phyloP scores from a whole-genome alignment of 352 stramenopile species.

The Globisporangium irregulare region DNA sequence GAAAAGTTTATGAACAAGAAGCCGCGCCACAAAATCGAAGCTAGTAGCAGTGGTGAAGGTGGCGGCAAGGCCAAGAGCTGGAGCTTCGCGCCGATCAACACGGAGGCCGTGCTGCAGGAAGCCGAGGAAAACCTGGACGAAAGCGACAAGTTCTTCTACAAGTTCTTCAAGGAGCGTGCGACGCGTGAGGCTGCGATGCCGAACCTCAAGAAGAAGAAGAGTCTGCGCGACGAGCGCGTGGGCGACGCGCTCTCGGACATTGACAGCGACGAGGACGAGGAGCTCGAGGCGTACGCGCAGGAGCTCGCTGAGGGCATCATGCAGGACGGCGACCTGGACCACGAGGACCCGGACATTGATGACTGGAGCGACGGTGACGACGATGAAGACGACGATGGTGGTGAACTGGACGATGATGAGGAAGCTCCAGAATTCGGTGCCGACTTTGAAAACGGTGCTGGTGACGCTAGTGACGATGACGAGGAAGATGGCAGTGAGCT shows the following conservation, averaged over 20 bases:
- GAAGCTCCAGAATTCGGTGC: constrained; percentile 15
- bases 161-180: constrained; percentile 89
- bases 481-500: constrained; percentile 33
- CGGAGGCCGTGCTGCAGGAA: constrained; percentile 62
- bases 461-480: constrained; percentile 36
- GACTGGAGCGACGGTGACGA: constrained; percentile 62
- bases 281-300: constrained; percentile 88
- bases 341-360: constrained; percentile 74
- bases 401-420: constrained; percentile 34
- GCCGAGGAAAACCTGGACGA: constrained; percentile 61
- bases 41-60: constrained; percentile 2
- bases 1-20: constrained; percentile 99
- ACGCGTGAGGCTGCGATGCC: constrained; percentile 38
- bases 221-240: constrained; percentile 30
- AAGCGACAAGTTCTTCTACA: constrained; percentile 92
- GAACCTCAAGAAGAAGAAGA: constrained; percentile 33
- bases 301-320: constrained; percentile 89
- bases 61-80: constrained; percentile 49
- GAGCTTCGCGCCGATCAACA: constrained; percentile 69
- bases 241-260: constrained; percentile 58
- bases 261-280: constrained; percentile 68
- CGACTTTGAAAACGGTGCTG: constrained; percentile 29
- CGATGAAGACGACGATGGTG: constrained; percentile 42
- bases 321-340: constrained; percentile 70
- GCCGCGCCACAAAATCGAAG: constrained; percentile 60